These are phyloP conservation scores for Oenanthe javanica DNA, from an alignment of 140 eudicot genomes.

Conservation along the genomic window DNA sequence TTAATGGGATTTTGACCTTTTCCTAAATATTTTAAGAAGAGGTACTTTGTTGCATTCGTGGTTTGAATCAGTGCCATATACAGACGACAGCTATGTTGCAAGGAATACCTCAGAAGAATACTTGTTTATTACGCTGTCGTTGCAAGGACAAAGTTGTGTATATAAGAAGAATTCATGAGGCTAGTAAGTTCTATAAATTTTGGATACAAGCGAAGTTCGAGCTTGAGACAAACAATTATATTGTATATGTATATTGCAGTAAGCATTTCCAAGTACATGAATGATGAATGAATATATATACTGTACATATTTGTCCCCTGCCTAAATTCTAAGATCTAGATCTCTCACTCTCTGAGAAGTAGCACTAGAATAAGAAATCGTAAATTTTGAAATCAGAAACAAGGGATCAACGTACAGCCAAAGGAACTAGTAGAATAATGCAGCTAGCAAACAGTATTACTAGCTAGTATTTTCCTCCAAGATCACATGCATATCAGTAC, in stretches of 20 bases:
- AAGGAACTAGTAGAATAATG: neutral
- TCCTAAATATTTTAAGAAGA: no score
- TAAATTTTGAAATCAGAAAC: neutral
- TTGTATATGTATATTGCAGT: neutral
- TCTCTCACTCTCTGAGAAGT: constrained; percentile 1
- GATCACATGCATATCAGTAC: neutral
- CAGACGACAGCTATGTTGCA: no score
- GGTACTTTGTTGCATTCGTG: no score
- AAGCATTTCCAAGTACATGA: neutral
- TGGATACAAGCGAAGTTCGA: neutral
- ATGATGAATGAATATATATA: neutral
- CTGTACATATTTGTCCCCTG: neutral
- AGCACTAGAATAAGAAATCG: neutral
- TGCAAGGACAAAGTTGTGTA: neutral
- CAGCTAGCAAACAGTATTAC: constrained; percentile 1
- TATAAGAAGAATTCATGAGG: neutral
- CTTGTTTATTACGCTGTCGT: no score
- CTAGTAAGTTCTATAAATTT: neutral
- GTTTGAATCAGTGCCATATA: no score
- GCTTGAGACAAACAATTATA: neutral
- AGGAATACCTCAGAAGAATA: no score
- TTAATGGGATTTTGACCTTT: no score
- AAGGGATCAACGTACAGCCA: neutral
- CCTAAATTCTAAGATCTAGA: constrained; percentile 15
- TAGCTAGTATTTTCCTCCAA: neutral